phyloP scores from a whole-genome alignment of 1,284 basidiomycete species.

The Cutaneotrichosporon sp. region DNA sequence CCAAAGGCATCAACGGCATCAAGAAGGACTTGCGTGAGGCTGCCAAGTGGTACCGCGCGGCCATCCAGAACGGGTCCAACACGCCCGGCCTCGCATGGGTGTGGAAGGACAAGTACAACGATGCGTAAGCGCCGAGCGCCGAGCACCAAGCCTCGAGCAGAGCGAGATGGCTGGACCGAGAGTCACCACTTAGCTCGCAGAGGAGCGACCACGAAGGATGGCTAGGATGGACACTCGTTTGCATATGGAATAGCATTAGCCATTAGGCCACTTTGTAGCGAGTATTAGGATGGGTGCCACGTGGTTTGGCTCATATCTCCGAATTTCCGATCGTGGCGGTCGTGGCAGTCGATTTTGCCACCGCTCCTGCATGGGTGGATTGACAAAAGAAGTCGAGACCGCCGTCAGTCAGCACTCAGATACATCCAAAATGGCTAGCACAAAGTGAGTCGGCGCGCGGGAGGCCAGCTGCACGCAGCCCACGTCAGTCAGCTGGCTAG shows the following conservation, averaged over 20 bases:
- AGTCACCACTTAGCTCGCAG: no score
- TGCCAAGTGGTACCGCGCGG: slow-evolving; percentile 52
- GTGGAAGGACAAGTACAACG: slow-evolving; percentile 43
- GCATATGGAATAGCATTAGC: background rate
- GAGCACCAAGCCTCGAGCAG: background rate
- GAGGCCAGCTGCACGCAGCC: background rate
- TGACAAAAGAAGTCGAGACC: slow-evolving; percentile 14
- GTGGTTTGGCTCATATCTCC: background rate
- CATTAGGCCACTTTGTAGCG: slow-evolving; percentile 1
- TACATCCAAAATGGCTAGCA: slow-evolving; percentile 15
- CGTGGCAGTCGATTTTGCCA: slow-evolving; percentile 12
- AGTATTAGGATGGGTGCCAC: background rate
- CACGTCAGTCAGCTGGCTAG: background rate
- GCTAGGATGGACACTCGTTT: background rate
- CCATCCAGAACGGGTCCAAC: slow-evolving; percentile 40
- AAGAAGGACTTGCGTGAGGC: slow-evolving; percentile 54
- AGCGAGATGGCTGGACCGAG: background rate
- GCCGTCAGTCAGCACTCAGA: background rate
- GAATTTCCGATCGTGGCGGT: slow-evolving; percentile 1
- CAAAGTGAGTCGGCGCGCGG: slow-evolving; percentile 11
- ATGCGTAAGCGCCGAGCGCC: background rate
- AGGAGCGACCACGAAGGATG: background rate
- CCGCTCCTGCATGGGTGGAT: background rate
- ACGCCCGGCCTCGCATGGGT: slow-evolving; percentile 52
- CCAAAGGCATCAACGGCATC: slow-evolving; percentile 46